Base-by-base conservation (phyloP, 192 early-diverging fungal genomes). In the Coemansia sp. region DNA sequence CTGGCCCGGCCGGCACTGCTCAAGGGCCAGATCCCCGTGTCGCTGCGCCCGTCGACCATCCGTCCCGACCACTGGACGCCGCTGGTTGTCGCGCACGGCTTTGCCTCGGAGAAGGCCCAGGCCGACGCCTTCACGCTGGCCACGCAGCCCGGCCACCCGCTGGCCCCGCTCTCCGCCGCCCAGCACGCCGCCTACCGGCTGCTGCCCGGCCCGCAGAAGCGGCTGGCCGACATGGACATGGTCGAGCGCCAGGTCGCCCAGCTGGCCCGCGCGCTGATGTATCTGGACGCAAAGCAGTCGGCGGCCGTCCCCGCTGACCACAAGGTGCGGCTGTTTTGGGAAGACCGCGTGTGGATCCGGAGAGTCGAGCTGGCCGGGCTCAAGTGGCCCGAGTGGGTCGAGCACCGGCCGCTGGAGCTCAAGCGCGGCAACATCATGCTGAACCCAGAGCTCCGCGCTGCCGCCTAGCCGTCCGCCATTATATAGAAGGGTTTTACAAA, bases 51-150 rank as follows among this genome's bases (percentile, higher is more conserved):
- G 15, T 17, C 56, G n/a, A 35, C 22, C 12, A 46, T 79, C 19
- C 70, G 78, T 1, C 71, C 62, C 10, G 78, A 79, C 55, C 67
- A 73, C 19, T 79, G 78, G 78, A 62, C 53, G 6, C 78, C 78
- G 8, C 42, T 75, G n/a, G 59, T 75, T 0, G 78, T 70, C 0
- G 67, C 67, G 12, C 40, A 58, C 6, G 73, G 73, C 14, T 70
- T 70, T 34, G 53, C 60, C 17, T 53, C 45, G 12, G 50, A 70
- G 19, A 12, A 23, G 17, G 49, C 58, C 9, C 73, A 53, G 12
- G 27, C 17, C 34, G 34, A 65, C 41, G 38, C 42, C 8, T 70
- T 66, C 34, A 61, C 43, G 17, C 54, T 76, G 25, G 55, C 55
- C 2, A 53, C 60, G 28, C 53, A 64, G 41, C 50, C 60, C 21